Percentiles rank a stretch among this genome's conserved stretches.
Evolutionary conservation across 192 early-diverging fungal genomes (phyloP).

Genomic region (Backusella tuberculispora): DNA sequence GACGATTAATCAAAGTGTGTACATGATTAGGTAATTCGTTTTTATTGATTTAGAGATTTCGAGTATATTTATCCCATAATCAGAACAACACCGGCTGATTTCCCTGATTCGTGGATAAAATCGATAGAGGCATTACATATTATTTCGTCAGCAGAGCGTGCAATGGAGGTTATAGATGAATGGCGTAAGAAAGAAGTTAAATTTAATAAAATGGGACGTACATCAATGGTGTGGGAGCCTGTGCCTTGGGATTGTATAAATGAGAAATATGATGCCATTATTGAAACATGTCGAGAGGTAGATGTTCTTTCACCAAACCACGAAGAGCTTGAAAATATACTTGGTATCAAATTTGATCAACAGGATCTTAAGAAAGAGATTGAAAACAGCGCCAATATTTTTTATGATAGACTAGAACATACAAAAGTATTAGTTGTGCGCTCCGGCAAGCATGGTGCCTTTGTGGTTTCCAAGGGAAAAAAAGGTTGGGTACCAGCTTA

Average conservation of each 20-base stretch:
- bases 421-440: conserved; percentile 32
- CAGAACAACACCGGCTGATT: conserved; percentile 35
- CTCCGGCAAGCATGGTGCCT: conserved; percentile 40
- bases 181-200: conserved; percentile 25
- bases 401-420: not conserved
- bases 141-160: conserved; percentile 41
- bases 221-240: conserved; percentile 52
- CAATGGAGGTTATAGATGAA: conserved; percentile 33
- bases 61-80: conserved; percentile 45
- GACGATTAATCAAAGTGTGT: not conserved
- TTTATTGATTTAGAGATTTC: conserved; percentile 28
- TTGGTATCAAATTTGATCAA: conserved; percentile 31
- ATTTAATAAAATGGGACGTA: conserved; percentile 18
- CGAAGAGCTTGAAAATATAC: conserved; percentile 45
- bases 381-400: conserved; percentile 23
- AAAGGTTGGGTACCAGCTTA: conserved; percentile 42
- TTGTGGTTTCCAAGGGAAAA: conserved; percentile 20
- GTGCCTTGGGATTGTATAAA: conserved; percentile 35
- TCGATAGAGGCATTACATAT: conserved; percentile 39
- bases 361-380: conserved; percentile 10
- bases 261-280: conserved; percentile 24
- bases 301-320: conserved; percentile 50
- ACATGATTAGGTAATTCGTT: not conserved
- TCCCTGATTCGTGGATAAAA: conserved; percentile 41
- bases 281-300: conserved; percentile 9